A percentile compares a stretch with the other conserved stretches of the same genome.
phyloP scores from a whole-genome alignment of 176 grass and related monocot species.

The Sorghum bicolor region DNA sequence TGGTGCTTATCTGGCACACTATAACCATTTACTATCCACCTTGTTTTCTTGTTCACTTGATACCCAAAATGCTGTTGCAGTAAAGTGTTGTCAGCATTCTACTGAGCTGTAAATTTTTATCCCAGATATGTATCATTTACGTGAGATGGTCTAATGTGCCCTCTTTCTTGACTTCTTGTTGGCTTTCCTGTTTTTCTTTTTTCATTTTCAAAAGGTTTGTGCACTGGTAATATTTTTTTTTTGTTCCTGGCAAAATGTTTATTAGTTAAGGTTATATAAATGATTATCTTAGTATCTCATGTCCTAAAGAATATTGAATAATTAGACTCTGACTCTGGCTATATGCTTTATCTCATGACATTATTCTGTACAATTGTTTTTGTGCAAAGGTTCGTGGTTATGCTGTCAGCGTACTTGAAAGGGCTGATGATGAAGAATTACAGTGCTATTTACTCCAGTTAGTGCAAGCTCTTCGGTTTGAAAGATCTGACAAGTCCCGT shows the following conservation, averaged over 20 bases:
- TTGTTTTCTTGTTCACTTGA: neutral
- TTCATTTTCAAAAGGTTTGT: neutral
- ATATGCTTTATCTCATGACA: constrained; percentile 7
- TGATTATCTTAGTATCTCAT: neutral
- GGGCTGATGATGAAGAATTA: constrained; percentile 94
- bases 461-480: constrained; percentile 98
- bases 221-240: neutral
- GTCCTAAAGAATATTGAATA: neutral
- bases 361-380: constrained; percentile 12
- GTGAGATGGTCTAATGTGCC: neutral
- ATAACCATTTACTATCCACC: neutral
- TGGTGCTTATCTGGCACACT: neutral
- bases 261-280: neutral
- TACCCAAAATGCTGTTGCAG: neutral
- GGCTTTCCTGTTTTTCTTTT: neutral
- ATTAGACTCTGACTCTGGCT: neutral
- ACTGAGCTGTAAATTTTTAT: neutral
- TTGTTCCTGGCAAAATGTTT: neutral
- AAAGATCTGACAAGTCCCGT: constrained; percentile 91
- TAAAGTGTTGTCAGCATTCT: neutral
- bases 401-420: constrained; percentile 91
- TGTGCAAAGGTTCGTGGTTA: constrained; percentile 77
- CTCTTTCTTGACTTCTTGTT: neutral
- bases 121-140: neutral
- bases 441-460: constrained; percentile 96